Base-by-base conservation (phyloP, 371 early-diverging fungal genomes). In the Mortierella sp. region DNA sequence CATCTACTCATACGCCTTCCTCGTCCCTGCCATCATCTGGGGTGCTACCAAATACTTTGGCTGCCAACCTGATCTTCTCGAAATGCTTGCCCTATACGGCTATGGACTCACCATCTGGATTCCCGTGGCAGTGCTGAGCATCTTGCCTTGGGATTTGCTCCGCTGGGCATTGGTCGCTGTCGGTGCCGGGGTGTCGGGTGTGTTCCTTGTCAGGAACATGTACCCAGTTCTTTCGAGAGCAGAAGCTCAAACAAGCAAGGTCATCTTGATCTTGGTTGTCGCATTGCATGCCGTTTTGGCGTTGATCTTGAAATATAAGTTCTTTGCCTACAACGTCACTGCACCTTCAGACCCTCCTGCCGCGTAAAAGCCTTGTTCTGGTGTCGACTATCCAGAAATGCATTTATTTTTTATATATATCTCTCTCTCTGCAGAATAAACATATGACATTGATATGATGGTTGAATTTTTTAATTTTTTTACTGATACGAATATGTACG, bases 31-130 rank as follows among this genome's bases (percentile, higher is more conserved):
- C 1, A 62, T 93, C 35, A 85, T 97, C 11, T 98, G 96, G 93
- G 94, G 87, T 3, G 84, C 95, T 0, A 91, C 94, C 47, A 94
- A 93, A 71, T 98, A 96, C 75, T 96, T 91, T 88, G 92, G 93
- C 16, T 93, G 93, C 78, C 90, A 90, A 49, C 93, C 94, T 24
- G 89, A 89, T 28, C 84, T 97, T 24, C 84, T 98, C 52, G 96
- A 97, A 73, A 90, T 95, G 64, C 63, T 96, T 32, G 90, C 93
- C 75, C 87, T 97, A 30, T 97, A 96, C 84, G 98, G 98, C n/a
- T 98, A 98, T 74, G 92, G 93, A 3, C 83, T 97, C 84, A 88
- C 95, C 0, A 85, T 96, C 45, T 98, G 98, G 98, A 89, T 98
- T 60, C 97, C 97, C 3, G 93, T 96, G 24, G 93, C 98, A 22